Base-by-base conservation (phyloP, 176 grass and related monocot genomes). In the Paspalum notatum region DNA sequence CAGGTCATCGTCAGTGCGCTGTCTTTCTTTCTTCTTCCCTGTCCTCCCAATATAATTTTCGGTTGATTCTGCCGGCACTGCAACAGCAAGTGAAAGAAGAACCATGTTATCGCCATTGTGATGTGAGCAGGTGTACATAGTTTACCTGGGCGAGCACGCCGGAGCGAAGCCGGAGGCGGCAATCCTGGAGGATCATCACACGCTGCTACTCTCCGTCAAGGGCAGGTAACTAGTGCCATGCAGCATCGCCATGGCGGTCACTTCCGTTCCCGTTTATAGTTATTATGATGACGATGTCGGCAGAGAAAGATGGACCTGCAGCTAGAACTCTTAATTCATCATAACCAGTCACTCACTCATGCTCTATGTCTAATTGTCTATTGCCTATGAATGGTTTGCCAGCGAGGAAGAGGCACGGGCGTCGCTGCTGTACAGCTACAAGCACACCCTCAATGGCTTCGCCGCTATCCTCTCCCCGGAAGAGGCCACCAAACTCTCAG, bases 381-480 rank as follows among this genome's bases (percentile, higher is more conserved):
- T 32, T 32, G 32, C 32, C 32, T 32, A 26, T 10, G 45, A 9
- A 17, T 42, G 1, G 2, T 37, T 86, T 26, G 27, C 13, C 66
- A 98, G 95, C 50, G 78, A 93, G 74, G 90, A 95, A 54, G 86
- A 86, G 49, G 84, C 86, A 44, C 75, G 77, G 71, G 70, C 53
- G 75, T 95, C 92, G 61, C 72, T 98, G 14, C 56, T 98, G 64
- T 98, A 98, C 80, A 98, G 86, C 90, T 98, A 95, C 84, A 95
- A 83, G 85, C 87, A 95, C 84, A 98, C 61, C 84, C 82, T 98
- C 60, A 98, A 95, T 76, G 96, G 96, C 43, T 98, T 98, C 66
- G 96, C 96, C 5, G 92, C 92, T 26, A 42, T 93, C 15, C 85
- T 98, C 63, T 93, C 96, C 0, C 66, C 73, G 41, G 71, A 94